Evolutionary conservation across 306 rosid species (phyloP).

Genomic region (Neltuma alba): DNA sequence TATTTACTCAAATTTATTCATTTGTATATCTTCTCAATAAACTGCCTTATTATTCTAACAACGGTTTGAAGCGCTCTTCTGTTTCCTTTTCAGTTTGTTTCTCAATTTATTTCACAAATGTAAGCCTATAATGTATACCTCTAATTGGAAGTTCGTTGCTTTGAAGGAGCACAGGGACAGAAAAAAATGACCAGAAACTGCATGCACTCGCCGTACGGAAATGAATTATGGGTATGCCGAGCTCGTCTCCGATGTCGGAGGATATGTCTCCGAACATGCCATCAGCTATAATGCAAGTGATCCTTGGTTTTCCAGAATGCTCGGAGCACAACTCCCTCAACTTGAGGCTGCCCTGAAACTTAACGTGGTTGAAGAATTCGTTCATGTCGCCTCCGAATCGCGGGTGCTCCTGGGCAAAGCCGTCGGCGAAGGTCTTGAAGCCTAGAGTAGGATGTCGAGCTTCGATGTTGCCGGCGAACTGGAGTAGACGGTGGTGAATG

Average conservation of each 20-base stretch:
- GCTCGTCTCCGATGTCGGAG: background rate
- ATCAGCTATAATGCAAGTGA: conserved; percentile 48
- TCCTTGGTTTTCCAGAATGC: conserved; percentile 1
- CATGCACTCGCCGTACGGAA: background rate
- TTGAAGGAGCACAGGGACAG: background rate
- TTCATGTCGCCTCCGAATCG: conserved; percentile 12
- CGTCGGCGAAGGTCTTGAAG: conserved; percentile 47
- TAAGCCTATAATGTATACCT: background rate
- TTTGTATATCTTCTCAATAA: no score
- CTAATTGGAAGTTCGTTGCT: background rate
- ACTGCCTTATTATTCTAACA: no score
- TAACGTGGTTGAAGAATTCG: background rate
- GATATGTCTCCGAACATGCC: conserved; percentile 38
- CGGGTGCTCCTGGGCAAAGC: conserved; percentile 19
- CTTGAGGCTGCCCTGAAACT: background rate
- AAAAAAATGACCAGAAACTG: background rate
- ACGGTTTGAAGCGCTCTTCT: no score
- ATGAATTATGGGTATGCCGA: background rate
- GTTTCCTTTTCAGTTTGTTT: no score
- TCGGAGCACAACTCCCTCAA: background rate
- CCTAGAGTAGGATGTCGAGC: conserved; percentile 41
- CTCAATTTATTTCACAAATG: background rate
- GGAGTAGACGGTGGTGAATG: conserved; percentile 33
- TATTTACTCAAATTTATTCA: no score
- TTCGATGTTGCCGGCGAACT: conserved; percentile 25